phyloP scores from a whole-genome alignment of 495 filamentous ascomycete species.

The Paragyromitra xinjiangensis region DNA sequence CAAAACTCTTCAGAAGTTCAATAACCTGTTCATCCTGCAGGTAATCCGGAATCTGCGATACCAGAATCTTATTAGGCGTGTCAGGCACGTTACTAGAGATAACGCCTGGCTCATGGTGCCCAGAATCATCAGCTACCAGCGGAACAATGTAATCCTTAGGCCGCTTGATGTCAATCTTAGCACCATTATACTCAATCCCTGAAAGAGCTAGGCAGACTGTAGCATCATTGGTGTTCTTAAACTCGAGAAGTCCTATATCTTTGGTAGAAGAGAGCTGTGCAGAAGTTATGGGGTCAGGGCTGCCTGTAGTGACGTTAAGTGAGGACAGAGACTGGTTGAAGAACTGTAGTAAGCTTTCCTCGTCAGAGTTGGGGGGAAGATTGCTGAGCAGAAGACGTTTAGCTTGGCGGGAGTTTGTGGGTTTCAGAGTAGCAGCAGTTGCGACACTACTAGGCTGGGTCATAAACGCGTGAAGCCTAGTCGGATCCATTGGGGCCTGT shows the following conservation, averaged over 20 bases:
- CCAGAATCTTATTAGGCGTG: constrained; percentile 91
- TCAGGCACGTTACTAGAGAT: constrained; percentile 85
- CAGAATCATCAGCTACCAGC: constrained; percentile 69
- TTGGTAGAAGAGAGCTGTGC: constrained; percentile 81
- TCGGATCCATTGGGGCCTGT: constrained; percentile 95
- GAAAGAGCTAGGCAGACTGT: constrained; percentile 91
- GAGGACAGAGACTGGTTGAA: constrained; percentile 97
- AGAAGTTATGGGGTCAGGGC: constrained; percentile 84
- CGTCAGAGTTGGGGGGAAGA: constrained; percentile 72
- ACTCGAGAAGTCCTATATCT: constrained; percentile 86
- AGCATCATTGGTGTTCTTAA: constrained; percentile 84
- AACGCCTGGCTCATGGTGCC: constrained; percentile 75
- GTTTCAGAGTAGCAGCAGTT: constrained; percentile 82
- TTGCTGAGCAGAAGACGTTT: constrained; percentile 91
- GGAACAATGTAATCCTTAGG: constrained; percentile 99
- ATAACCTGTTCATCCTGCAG: constrained; percentile 89
- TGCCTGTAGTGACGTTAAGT: constrained; percentile 81
- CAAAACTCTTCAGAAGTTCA: constrained; percentile 88
- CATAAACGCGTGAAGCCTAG: constrained; percentile 93
- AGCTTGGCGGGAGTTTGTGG: constrained; percentile 88
- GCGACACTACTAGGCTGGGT: constrained; percentile 79
- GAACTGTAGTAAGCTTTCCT: constrained; percentile 79
- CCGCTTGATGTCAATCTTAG: constrained; percentile 80
- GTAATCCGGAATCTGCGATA: constrained; percentile 86
- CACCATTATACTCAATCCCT: constrained; percentile 84